Percentiles rank a stretch among this genome's conserved stretches.
These are phyloP conservation scores for Podaxis pistillaris DNA, from an alignment of 768 basidiomycete genomes.

Conservation along the genomic window DNA sequence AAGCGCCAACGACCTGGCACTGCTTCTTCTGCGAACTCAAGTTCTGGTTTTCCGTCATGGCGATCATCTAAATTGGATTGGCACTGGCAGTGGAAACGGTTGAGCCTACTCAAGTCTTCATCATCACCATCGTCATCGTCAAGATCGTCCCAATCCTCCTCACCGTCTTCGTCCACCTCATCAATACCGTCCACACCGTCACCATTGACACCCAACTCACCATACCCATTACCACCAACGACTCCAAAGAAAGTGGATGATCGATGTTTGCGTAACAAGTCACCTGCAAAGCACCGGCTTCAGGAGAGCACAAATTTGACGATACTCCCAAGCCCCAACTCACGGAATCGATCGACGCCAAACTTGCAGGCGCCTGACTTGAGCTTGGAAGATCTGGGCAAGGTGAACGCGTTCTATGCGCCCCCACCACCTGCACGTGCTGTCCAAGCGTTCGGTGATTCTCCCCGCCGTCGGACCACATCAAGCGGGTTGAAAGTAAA, in stretches of 20 bases:
- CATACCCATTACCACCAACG: too few relatives aligned
- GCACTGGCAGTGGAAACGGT: constrained; percentile 10
- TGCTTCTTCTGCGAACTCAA: constrained; percentile 2
- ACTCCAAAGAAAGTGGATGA: neutral
- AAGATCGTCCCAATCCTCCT: neutral
- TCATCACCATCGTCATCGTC: neutral
- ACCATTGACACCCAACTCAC: neutral
- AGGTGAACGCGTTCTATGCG: constrained; percentile 12
- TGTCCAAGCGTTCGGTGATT: neutral
- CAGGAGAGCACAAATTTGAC: neutral
- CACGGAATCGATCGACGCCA: constrained; percentile 10
- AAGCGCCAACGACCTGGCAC: constrained; percentile 6
- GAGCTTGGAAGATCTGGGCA: constrained; percentile 10
- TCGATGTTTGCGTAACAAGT: neutral
- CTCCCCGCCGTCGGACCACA: neutral
- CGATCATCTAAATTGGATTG: constrained; percentile 8
- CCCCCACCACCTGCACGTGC: constrained; percentile 5
- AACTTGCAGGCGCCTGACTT: constrained; percentile 6
- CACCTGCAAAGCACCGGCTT: neutral
- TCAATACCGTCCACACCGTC: neutral
- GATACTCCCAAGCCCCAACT: neutral
- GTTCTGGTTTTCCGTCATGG: neutral
- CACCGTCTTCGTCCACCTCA: neutral
- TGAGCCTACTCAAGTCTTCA: neutral
- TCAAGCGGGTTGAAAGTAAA: neutral